Base-by-base conservation (phyloP, 1,139 yeast genomes). In the Candida sp. region DNA sequence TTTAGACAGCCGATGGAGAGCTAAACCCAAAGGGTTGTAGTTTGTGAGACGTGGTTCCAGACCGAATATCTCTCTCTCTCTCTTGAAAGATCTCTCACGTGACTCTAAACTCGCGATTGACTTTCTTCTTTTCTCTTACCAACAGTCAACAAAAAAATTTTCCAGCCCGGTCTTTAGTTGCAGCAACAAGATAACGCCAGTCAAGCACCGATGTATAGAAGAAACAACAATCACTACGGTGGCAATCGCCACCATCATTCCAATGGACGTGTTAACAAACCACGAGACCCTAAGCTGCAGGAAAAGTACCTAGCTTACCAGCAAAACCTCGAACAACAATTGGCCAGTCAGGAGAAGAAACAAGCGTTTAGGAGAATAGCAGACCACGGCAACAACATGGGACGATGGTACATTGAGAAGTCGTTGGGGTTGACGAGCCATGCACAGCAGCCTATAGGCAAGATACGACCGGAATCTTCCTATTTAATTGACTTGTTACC, bases 361-460 rank as follows among this genome's bases (percentile, higher is more conserved):
- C 72, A 85, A 7, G 83, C 88, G 6, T 90, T 85, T 60, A 77
- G 97, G 62, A 81, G 96, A 63, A 90, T 96, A 1, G 89, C 91
- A 7, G 98, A 93, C 67, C 92, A 90, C 69, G 96, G 96, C 28
- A 87, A 91, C 51, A 84, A 90, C 38, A 83, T 88, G 77, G 92
- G 93, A 5, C 74, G 91, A 55, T 84, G 91, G 83, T 78, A 83
- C 60, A 73, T 89, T 30, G 77, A 80, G 48, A 79, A 90, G 61
- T 77, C 81, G 48, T 72, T 83, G 54, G 90, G 90, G 3, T 54
- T 72, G 11, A 65, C 66, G 41, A 28, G 34, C 3, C 47, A 47
- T 17, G 9, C 23, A 7, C 69, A 66, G 44, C 84, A 78, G 57
- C 74, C 81, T 30, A 66, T 84, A 28, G 90, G 90, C 5, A 71